phyloP scores from a whole-genome alignment of 2,329 filamentous ascomycete genomes.

The Bipolaris gigantea region DNA sequence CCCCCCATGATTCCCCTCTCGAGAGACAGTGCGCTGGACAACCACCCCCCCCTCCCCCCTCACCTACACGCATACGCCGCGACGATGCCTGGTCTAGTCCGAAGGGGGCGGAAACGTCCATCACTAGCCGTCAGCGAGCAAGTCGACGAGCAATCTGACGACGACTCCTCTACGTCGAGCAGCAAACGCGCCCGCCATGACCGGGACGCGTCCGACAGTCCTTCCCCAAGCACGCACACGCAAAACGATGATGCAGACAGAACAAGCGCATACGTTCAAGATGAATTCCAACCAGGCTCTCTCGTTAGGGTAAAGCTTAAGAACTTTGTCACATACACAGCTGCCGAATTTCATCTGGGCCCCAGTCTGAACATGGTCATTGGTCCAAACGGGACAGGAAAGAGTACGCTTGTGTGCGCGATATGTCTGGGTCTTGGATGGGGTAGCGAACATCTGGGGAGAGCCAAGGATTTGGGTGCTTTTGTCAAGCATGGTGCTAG shows the following conservation, averaged over 20 bases:
- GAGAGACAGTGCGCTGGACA: background rate
- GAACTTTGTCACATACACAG: conserved; percentile 94
- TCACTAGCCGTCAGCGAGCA: conserved; percentile 24
- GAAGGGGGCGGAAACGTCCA: conserved; percentile 28
- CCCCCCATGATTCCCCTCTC: conserved; percentile 4
- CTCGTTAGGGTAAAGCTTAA: conserved; percentile 83
- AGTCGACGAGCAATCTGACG: conserved; percentile 27
- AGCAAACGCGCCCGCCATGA: conserved; percentile 39
- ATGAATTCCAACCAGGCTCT: conserved; percentile 66
- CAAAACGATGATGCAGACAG: conserved; percentile 4
- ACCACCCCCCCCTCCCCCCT: background rate
- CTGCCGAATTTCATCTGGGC: conserved; percentile 86
- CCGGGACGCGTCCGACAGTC: conserved; percentile 34
- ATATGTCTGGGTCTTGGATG: conserved; percentile 92
- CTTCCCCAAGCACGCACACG: conserved; percentile 2
- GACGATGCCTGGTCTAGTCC: conserved; percentile 34
- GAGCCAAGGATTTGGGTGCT: conserved; percentile 80
- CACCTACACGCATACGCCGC: background rate
- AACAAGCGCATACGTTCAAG: conserved; percentile 14
- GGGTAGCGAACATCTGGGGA: conserved; percentile 71
- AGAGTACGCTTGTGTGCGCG: conserved; percentile 95
- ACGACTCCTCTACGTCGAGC: conserved; percentile 24
- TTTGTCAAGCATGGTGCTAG: conserved; percentile 89
- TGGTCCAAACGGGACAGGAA: conserved; percentile 96
- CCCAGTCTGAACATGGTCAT: conserved; percentile 98